A percentile compares a stretch with the other conserved stretches of the same genome.
Evolutionary conservation across 768 basidiomycete genomes (phyloP).

Genomic region (Psilocybe cyanescens): DNA sequence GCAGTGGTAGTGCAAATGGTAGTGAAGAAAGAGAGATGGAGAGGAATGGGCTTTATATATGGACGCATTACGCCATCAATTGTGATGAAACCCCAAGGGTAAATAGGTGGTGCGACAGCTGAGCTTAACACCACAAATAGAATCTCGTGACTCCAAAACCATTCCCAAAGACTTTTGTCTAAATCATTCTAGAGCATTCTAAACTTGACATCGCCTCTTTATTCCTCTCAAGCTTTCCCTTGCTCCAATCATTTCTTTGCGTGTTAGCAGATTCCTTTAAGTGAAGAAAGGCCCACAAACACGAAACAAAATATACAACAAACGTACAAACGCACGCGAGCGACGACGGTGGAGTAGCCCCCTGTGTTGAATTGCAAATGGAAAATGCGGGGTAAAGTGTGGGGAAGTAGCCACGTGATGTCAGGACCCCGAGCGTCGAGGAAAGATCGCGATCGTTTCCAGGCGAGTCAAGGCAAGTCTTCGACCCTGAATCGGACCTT

Average conservation of each 20-base stretch:
- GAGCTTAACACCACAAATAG: conserved; percentile 9
- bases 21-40: conserved; percentile 6
- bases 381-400: conserved; percentile 21
- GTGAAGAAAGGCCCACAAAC: neutral
- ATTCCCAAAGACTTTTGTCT: conserved; percentile 3
- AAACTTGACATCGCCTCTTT: conserved; percentile 7
- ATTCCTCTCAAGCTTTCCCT: neutral
- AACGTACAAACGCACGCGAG: conserved; percentile 2
- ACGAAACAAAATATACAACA: neutral
- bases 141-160: conserved; percentile 16
- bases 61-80: conserved; percentile 18
- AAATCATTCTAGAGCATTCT: conserved; percentile 26
- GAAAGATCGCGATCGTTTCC: conserved; percentile 15
- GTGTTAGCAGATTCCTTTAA: neutral
- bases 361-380: neutral
- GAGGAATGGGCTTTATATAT: conserved; percentile 27
- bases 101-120: conserved; percentile 17
- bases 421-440: neutral
- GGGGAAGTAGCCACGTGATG: conserved; percentile 21
- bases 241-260: neutral
- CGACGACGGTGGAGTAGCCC: neutral
- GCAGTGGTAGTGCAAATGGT: neutral
- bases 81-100: conserved; percentile 21
- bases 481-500: neutral
- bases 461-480: conserved; percentile 7